Conservation (phyloP, 805 yeast species). For the Saccharomycopsis fermentans region DNA sequence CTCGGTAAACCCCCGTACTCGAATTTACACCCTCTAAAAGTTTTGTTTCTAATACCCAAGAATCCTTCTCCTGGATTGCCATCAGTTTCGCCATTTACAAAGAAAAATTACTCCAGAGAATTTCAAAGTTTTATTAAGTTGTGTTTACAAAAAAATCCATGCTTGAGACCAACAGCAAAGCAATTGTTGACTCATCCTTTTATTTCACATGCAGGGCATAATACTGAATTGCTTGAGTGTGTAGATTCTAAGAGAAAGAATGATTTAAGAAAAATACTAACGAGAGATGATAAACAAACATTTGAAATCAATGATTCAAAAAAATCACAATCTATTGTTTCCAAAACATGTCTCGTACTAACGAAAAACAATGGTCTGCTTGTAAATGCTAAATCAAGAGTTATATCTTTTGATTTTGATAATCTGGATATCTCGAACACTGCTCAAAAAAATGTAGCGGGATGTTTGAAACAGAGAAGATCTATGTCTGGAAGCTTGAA, state of each 20-base stretch:
- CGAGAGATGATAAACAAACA: background rate
- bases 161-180: slow-evolving; percentile 52
- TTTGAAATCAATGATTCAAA: slow-evolving; percentile 3
- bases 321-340: too few species aligned
- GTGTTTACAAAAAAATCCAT: slow-evolving; percentile 68
- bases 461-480: background rate
- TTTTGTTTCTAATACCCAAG: slow-evolving; percentile 40
- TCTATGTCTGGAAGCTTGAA: background rate
- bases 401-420: slow-evolving; percentile 18
- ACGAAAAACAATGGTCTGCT: background rate
- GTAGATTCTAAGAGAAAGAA: slow-evolving; percentile 33
- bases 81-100: slow-evolving; percentile 19
- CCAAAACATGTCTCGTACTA: background rate
- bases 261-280: slow-evolving; percentile 28
- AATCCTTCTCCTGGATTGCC: slow-evolving; percentile 33
- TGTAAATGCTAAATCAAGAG: slow-evolving; percentile 1
- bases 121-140: slow-evolving; percentile 58
- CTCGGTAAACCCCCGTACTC: slow-evolving; percentile 63
- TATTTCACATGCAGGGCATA: slow-evolving; percentile 33
- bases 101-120: slow-evolving; percentile 29
- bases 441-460: background rate
- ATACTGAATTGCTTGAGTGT: slow-evolving; percentile 27
- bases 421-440: slow-evolving; percentile 6
- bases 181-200: slow-evolving; percentile 57
- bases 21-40: slow-evolving; percentile 46